Evolutionary conservation across 768 basidiomycete genomes (phyloP).

Genomic region (Pulveroboletus ravenelii): DNA sequence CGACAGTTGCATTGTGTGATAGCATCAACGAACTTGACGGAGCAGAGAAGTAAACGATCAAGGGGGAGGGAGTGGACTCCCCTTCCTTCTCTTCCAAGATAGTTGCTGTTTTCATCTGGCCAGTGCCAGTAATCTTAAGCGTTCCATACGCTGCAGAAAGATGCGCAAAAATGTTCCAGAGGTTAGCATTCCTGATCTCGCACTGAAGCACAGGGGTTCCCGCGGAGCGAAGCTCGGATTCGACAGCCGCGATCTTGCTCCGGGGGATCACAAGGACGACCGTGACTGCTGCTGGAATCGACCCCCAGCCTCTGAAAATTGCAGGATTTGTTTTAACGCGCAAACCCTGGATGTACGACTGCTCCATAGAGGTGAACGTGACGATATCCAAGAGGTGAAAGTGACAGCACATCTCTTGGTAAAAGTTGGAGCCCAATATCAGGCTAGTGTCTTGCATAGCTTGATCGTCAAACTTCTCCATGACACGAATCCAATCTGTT

Average conservation of each 20-base stretch:
- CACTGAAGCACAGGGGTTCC: conserved; percentile 25
- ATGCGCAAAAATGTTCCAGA: conserved; percentile 18
- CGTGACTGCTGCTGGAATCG: conserved; percentile 29
- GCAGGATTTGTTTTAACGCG: conserved; percentile 1
- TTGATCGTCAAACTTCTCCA: conserved; percentile 31
- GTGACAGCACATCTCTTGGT: conserved; percentile 46
- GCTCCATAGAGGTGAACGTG: conserved; percentile 24
- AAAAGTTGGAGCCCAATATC: conserved; percentile 28
- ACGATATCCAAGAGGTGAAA: conserved; percentile 39
- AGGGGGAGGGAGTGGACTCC: conserved; percentile 13
- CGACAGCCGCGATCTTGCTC: conserved; percentile 18
- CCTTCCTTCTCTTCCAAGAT: conserved; percentile 19
- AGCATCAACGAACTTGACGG: conserved; percentile 18
- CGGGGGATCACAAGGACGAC: conserved; percentile 33
- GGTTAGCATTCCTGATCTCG: conserved; percentile 13
- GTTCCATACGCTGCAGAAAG: conserved; percentile 22
- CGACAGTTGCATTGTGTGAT: conserved; percentile 10
- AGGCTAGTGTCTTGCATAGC: conserved; percentile 12
- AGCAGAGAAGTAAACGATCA: conserved; percentile 23
- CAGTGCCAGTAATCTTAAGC: conserved; percentile 13
- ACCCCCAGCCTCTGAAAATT: conserved; percentile 29
- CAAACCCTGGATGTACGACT: conserved; percentile 8
- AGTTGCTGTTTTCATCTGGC: conserved; percentile 14
- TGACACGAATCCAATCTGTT: conserved; percentile 40
- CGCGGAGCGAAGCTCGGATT: conserved; percentile 17